A percentile compares a stretch with the other conserved stretches of the same genome.
Evolutionary conservation across 306 rosid species (phyloP).

Genomic region (Pachyrhizus erosus): DNA sequence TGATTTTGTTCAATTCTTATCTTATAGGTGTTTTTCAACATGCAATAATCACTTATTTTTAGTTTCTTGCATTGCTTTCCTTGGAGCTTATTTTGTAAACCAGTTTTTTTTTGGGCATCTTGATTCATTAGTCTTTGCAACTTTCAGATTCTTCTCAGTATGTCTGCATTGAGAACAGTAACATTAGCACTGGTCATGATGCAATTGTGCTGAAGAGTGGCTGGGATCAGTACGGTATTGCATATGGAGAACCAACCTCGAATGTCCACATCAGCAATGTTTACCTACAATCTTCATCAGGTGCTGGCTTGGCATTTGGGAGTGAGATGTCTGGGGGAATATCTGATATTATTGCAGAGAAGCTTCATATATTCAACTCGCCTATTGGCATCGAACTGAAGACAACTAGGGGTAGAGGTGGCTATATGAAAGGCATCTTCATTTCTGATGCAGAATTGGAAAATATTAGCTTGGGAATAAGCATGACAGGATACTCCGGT

Average conservation of each 20-base stretch:
- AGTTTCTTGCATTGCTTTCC: not conserved
- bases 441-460: conserved; percentile 21
- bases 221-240: conserved; percentile 69
- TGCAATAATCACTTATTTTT: not conserved
- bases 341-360: not conserved
- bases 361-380: not conserved
- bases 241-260: conserved; percentile 57
- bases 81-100: not conserved
- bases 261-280: conserved; percentile 43
- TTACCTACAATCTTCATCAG: conserved; percentile 12
- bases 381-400: conserved; percentile 1
- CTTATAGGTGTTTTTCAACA: not conserved
- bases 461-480: conserved; percentile 52
- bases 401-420: conserved; percentile 20
- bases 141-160: conserved; percentile 60
- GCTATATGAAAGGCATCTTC: conserved; percentile 5
- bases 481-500: conserved; percentile 50
- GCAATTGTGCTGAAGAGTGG: conserved; percentile 71
- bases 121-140: not conserved
- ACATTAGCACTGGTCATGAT: conserved; percentile 62
- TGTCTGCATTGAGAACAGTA: conserved; percentile 67
- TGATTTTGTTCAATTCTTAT: not conserved
- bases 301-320: conserved; percentile 25
- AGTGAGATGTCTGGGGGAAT: conserved; percentile 28
- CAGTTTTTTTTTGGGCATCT: not conserved